Base-by-base conservation (phyloP, 2,329 filamentous ascomycete species). In the Atkinsonella texensis region DNA sequence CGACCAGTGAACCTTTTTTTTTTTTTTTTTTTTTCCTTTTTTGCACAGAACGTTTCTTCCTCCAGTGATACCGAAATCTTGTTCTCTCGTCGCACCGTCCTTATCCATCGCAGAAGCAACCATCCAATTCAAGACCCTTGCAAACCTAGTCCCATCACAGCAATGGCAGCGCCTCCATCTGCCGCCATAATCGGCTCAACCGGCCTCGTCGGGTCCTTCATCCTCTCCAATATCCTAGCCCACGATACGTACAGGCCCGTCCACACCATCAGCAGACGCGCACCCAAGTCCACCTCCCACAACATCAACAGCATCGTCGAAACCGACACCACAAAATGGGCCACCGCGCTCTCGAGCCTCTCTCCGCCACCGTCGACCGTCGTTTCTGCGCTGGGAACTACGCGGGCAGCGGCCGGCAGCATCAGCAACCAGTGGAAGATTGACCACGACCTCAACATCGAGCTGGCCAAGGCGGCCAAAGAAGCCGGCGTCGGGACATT, bases 391-490 rank as follows among this genome's bases (percentile, higher is more conserved):
- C 76, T 96, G 1, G 91, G 84, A 53, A 95, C 89, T 2, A 96
- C 90, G 0, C 80, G 82, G 47, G 84, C 74, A 0, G 74, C 76
- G 12, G 89, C 89, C 0, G 90, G 90, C 55, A 75, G 85, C 52
- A 70, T 95, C 57, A 84, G 81, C 31, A 81, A 83, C 55, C 91
- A 96, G 70, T 85, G 88, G 71, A 86, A 87, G 63, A 87, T 96
- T 57, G 91, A 96, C 70, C 80, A 89, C 63, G 89, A 93, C 62
- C 74, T 95, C 44, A 95, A 95, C 68, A 67, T 94, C 47, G 83
- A 84, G 57, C 74, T 95, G 23, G 89, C 87, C 3, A 76, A 78
- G 54, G 82, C 85, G 0, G 88, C 90, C 43, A 87, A 84, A 63
- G 77, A 76, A 4, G 80, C 83, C 1, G 88, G 88, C 38, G 77